A percentile compares a stretch with the other conserved stretches of the same genome.
phyloP scores from a whole-genome alignment of 495 filamentous ascomycete species.

The Penicillium odoratum region DNA sequence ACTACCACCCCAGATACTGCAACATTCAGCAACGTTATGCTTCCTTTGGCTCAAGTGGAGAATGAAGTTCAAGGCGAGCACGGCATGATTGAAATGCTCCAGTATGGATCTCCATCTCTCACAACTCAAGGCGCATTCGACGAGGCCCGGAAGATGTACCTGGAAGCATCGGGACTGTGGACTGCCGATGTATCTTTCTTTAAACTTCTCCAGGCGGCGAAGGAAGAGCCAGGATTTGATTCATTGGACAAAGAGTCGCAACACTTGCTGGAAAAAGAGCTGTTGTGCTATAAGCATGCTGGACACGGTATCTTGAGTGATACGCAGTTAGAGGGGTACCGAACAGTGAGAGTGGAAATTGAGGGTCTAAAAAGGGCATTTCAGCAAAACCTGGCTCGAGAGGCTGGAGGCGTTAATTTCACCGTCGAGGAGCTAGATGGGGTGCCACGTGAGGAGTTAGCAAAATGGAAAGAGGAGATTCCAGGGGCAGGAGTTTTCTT shows the following conservation, averaged over 20 bases:
- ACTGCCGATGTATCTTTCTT: neutral
- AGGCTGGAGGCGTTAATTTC: neutral
- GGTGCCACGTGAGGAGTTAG: neutral
- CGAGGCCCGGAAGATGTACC: neutral
- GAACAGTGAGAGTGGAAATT: neutral
- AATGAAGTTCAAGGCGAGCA: neutral
- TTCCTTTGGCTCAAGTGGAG: neutral
- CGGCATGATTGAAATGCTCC: neutral
- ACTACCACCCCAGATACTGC: neutral
- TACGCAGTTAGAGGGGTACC: neutral
- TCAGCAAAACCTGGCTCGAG: neutral
- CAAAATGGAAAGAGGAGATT: neutral
- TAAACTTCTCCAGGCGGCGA: neutral
- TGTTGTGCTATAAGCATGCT: neutral
- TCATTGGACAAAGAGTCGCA: neutral
- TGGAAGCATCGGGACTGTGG: neutral
- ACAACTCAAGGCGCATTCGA: neutral
- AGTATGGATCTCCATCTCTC: neutral
- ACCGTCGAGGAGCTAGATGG: neutral
- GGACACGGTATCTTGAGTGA: neutral
- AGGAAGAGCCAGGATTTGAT: neutral
- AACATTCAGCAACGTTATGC: neutral
- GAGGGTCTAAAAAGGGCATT: neutral
- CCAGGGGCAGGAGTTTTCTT: neutral
- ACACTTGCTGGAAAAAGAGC: neutral